Evolutionary conservation across 2,329 filamentous ascomycete genomes (phyloP).

Genomic region (Thielaviopsis populi): DNA sequence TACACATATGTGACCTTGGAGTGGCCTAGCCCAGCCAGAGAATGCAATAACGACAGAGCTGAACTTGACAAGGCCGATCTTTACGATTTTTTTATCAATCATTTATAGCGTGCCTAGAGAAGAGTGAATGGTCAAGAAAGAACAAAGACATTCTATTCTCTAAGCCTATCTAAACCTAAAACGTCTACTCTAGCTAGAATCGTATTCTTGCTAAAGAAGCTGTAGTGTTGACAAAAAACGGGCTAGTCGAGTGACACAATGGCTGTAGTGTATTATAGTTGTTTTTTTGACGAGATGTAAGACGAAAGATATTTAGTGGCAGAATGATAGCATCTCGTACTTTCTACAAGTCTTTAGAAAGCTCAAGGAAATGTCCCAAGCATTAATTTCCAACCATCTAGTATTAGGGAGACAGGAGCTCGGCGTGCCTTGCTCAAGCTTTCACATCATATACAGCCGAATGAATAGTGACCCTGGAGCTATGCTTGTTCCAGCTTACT

Average conservation of each 20-base stretch:
- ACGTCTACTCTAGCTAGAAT: not conserved
- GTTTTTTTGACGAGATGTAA: no score
- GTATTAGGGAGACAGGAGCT: no score
- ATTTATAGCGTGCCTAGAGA: not conserved
- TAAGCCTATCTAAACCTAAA: not conserved
- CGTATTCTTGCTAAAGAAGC: not conserved
- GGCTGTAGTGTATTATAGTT: not conserved
- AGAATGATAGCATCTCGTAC: no score
- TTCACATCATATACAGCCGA: no score
- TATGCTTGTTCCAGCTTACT: not conserved
- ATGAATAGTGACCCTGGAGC: not conserved
- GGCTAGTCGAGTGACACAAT: not conserved
- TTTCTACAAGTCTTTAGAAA: no score
- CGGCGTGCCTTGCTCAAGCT: no score
- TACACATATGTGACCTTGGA: not conserved
- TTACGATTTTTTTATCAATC: not conserved
- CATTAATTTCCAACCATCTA: no score
- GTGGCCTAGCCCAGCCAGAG: not conserved
- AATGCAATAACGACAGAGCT: not conserved
- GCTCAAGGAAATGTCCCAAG: no score
- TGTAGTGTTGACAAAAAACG: not conserved
- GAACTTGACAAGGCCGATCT: not conserved
- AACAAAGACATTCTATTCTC: not conserved
- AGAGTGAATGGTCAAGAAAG: not conserved
- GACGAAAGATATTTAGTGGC: no score